Conservation (phyloP, 1,139 yeast genomes). For the Debaryomycetaceae sp. region DNA sequence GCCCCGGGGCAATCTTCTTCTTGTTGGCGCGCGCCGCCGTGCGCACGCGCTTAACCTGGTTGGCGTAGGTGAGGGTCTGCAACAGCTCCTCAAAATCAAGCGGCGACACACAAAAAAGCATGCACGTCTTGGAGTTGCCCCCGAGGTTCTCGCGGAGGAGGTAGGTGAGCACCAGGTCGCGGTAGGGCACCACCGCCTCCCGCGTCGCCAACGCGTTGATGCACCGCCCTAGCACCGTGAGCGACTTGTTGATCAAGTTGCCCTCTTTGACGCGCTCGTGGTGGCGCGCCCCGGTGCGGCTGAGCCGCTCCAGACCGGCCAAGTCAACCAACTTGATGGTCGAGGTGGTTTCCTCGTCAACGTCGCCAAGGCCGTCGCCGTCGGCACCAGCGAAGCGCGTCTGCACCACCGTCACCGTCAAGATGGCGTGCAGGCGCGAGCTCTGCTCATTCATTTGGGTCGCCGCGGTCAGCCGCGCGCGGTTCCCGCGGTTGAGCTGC, state of each 20-base stretch:
- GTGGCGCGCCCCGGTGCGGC: conserved; percentile 60
- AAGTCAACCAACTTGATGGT: conserved; percentile 68
- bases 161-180: conserved; percentile 74
- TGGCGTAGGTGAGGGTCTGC: conserved; percentile 72
- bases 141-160: conserved; percentile 66
- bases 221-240: conserved; percentile 74
- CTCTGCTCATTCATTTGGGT: conserved; percentile 69
- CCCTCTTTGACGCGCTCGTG: conserved; percentile 67
- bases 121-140: conserved; percentile 71
- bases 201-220: conserved; percentile 50
- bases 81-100: conserved; percentile 70
- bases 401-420: conserved; percentile 59
- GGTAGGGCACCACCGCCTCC: conserved; percentile 49
- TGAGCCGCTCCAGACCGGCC: conserved; percentile 77
- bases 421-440: conserved; percentile 75
- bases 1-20: conserved; percentile 22
- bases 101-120: conserved; percentile 76
- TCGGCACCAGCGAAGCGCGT: conserved; percentile 35
- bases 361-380: conserved; percentile 29
- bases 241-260: conserved; percentile 65
- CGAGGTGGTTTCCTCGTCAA: conserved; percentile 53
- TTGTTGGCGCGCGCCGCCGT: conserved; percentile 52
- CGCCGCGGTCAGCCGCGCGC: conserved; percentile 58
- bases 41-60: conserved; percentile 64
- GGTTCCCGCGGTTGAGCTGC: conserved; percentile 44